Evolutionary conservation across 2,329 filamentous ascomycete species (phyloP).

Genomic region (Trichoderma aggressivum): DNA sequence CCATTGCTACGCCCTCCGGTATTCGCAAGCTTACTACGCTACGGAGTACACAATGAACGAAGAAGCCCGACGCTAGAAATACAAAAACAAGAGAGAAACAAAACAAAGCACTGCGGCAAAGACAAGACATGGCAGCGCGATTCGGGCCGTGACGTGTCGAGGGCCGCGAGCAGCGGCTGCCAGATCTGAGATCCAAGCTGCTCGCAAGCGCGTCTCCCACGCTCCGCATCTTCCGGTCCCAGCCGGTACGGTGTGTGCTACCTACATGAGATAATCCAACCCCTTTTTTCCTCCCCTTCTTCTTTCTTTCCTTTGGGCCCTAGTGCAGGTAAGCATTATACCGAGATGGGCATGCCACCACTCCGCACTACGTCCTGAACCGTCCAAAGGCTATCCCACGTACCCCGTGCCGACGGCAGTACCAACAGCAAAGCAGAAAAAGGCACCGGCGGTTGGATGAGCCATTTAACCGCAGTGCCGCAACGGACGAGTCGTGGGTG

Average conservation of each 20-base stretch:
- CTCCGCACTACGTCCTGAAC: background rate
- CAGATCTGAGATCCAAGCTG: slow-evolving; percentile 13
- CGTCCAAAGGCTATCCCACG: background rate
- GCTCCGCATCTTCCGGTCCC: slow-evolving; percentile 13
- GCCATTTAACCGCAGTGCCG: background rate
- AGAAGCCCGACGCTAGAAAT: background rate
- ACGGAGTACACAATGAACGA: background rate
- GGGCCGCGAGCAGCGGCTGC: slow-evolving; percentile 1
- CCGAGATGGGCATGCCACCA: background rate
- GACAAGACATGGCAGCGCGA: slow-evolving; percentile 2
- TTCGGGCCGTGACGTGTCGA: slow-evolving; percentile 16
- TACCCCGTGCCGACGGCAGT: background rate
- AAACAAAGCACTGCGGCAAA: background rate
- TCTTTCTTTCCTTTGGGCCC: background rate
- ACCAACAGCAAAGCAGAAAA: background rate
- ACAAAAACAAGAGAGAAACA: background rate
- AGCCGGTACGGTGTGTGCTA: slow-evolving; percentile 1
- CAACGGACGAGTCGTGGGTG: background rate
- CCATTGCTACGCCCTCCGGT: background rate
- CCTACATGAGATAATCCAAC: background rate
- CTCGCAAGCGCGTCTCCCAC: background rate
- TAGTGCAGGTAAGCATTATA: background rate
- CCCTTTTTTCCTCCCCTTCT: background rate
- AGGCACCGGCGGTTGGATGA: background rate
- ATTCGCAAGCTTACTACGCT: background rate